Evolutionary conservation across 805 yeast species (phyloP).

Genomic region (Myxozyma udenii): DNA sequence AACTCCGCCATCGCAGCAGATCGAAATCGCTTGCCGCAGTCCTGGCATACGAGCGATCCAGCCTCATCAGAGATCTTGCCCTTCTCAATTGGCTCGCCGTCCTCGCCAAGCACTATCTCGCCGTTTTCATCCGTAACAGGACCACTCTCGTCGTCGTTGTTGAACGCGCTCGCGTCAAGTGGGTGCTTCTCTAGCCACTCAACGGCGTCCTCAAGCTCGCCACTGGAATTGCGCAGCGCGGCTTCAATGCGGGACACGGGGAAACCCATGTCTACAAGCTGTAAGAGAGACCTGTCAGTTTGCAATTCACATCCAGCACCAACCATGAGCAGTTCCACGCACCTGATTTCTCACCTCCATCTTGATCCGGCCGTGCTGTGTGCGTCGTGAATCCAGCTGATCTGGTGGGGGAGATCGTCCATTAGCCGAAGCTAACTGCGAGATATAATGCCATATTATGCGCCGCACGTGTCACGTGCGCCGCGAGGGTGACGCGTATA

Average conservation of each 20-base stretch:
- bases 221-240: conserved; percentile 30
- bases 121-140: conserved; percentile 5
- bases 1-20: conserved; percentile 26
- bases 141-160: conserved; percentile 22
- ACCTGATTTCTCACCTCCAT: conserved; percentile 23
- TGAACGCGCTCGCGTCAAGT: conserved; percentile 27
- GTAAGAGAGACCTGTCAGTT: neutral
- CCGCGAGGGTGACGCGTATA: too few species aligned
- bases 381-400: too few species aligned
- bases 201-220: conserved; percentile 35
- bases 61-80: conserved; percentile 27
- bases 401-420: too few species aligned
- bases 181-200: conserved; percentile 38
- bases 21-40: conserved; percentile 26
- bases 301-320: neutral
- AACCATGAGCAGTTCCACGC: too few species aligned
- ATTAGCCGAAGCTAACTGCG: too few species aligned
- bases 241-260: conserved; percentile 36
- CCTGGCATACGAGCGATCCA: conserved; percentile 29
- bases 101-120: conserved; percentile 4
- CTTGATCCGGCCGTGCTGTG: too few species aligned
- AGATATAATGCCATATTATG: too few species aligned
- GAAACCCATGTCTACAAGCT: conserved; percentile 38
- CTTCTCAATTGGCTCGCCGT: conserved; percentile 22
- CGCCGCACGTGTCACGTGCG: too few species aligned